Evolutionary conservation across 2,329 filamentous ascomycete species (phyloP), one percentile per base, ranked within the genome.

Genomic region (Sclerotinia glacialis): DNA sequence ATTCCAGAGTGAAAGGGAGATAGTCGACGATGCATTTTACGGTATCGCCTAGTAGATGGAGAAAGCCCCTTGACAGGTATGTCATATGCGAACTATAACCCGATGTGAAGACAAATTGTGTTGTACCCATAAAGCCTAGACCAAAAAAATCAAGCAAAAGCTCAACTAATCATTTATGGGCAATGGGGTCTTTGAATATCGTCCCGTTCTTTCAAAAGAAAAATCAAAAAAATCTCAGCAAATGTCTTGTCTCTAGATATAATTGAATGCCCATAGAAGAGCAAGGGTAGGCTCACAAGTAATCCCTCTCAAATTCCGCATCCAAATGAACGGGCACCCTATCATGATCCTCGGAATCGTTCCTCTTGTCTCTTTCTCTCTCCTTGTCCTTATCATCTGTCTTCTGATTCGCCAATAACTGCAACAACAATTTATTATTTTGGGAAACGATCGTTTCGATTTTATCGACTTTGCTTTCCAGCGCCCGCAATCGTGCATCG

Each of bases 221-320:
- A 37, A 8, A 37, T 37, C 21, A 58, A 67, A 61, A 26, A 58
- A 67, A 61, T 70, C 68, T 73, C 71, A 73, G 71, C 63, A 73
- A 69, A 56, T 60, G 58, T 58, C 59, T 42, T 40, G 28, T 58
- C 40, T n/a, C 42, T 52, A 50, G 31, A 50, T 23, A n/a, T n/a
- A 53, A 61, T 11, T 60, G 42, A 40, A 40, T 37, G 44, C 40
- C 44, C 61, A 69, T 69, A 64, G 31, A 66, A 63, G 46, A 44
- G 42, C 52, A 58, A 23, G 69, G 56, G 64, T 61, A 53, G 46
- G 69, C 71, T 76, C 73, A 76, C 73, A 76, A 65, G 65, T 76
- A 76, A 73, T 76, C 73, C 49, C 74, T 70, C 67, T 76, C 74
- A 71, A 76, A 76, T 66, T 76, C 74, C 53, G 74, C 73, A 65